A percentile compares a stretch with the other conserved stretches of the same genome.
These are phyloP conservation scores for Colletotrichum paranaense DNA, from an alignment of 2,329 filamentous ascomycete species.

Conservation along the genomic window DNA sequence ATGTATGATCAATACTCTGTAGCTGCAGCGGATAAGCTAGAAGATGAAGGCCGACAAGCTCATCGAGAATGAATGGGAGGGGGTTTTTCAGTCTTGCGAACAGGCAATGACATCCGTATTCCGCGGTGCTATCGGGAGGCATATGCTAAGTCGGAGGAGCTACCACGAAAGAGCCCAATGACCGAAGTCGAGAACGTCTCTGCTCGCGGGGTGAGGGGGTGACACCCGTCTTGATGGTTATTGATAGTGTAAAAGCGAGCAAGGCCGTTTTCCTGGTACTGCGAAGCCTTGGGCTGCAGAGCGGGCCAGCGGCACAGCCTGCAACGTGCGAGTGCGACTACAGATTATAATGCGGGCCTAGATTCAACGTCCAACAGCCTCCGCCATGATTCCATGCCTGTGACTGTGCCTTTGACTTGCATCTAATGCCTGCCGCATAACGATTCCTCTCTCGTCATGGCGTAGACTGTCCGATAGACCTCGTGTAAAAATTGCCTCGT, in stretches of 20 bases:
- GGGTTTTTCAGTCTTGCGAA: constrained; percentile 28
- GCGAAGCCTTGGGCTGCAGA: not conserved
- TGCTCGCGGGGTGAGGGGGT: not conserved
- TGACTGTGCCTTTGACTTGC: constrained; percentile 22
- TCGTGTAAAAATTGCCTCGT: constrained; percentile 4
- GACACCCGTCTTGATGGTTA: constrained; percentile 5
- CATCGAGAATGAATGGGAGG: not conserved
- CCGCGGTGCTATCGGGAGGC: constrained; percentile 25
- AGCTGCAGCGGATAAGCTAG: not conserved
- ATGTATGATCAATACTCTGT: not conserved
- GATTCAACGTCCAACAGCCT: constrained; percentile 15
- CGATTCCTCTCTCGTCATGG: not conserved
- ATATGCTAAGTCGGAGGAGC: constrained; percentile 9
- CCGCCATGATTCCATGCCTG: constrained; percentile 9
- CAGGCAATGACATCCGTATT: constrained; percentile 30
- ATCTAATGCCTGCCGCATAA: not conserved
- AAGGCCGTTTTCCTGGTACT: constrained; percentile 6
- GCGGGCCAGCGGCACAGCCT: constrained; percentile 9
- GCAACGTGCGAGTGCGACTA: constrained; percentile 17
- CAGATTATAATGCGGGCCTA: not conserved
- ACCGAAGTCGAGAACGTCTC: constrained; percentile 2
- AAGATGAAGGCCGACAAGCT: not conserved
- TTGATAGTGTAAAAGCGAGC: not conserved
- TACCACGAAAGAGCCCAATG: constrained; percentile 22
- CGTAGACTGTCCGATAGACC: not conserved